phyloP scores from a whole-genome alignment of 1,284 basidiomycete species.

The Violaceomyces palustris region DNA sequence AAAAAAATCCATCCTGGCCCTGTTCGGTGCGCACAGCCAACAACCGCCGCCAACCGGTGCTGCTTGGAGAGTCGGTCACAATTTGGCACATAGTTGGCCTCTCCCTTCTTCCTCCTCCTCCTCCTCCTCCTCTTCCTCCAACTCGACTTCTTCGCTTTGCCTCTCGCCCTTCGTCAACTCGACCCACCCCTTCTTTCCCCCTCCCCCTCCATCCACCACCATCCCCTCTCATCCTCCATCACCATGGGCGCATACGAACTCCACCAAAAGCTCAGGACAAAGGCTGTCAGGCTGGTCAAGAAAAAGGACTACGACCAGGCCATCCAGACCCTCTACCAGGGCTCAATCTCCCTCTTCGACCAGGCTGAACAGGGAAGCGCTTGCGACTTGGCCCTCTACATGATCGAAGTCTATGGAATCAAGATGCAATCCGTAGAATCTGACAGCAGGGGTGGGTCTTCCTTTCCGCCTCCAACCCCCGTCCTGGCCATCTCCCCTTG shows the following conservation, averaged over 20 bases:
- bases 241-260: slow-evolving; percentile 46
- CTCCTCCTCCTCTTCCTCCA: no score
- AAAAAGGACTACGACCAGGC: slow-evolving; percentile 49
- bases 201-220: no score
- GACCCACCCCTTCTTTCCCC: no score
- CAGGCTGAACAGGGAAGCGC: slow-evolving; percentile 48
- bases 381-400: slow-evolving; percentile 48
- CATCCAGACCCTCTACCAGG: slow-evolving; percentile 37
- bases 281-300: slow-evolving; percentile 47
- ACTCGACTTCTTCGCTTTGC: no score
- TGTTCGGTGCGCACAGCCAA: no score
- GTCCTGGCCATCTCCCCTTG: not conserved
- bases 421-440: slow-evolving; percentile 26
- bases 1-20: no score
- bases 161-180: no score
- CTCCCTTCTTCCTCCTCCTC: no score
- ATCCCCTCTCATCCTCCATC: slow-evolving; percentile 3
- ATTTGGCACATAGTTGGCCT: no score
- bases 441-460: slow-evolving; percentile 12
- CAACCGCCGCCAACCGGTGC: no score
- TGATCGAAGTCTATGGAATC: slow-evolving; percentile 44
- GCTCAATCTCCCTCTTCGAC: slow-evolving; percentile 34
- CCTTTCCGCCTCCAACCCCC: not conserved
- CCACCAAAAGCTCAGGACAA: slow-evolving; percentile 51
- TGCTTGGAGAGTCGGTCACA: no score